These are phyloP conservation scores for Candida sithepensis DNA, from an alignment of 805 yeast genomes.

Conservation along the genomic window DNA sequence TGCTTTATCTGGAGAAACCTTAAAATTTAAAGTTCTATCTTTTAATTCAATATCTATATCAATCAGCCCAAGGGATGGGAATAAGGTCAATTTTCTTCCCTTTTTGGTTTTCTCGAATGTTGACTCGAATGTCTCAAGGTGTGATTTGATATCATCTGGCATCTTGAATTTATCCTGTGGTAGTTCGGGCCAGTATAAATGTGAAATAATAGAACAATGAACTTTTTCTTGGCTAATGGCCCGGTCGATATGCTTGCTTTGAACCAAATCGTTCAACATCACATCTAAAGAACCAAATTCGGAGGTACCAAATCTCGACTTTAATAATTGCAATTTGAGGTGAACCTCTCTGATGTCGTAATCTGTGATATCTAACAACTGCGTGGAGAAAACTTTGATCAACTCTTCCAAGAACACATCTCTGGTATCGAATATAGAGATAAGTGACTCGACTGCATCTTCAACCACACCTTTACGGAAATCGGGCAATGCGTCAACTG, in stretches of 20 bases:
- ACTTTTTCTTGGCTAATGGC: constrained; percentile 32
- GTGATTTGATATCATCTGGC: constrained; percentile 43
- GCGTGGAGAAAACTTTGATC: constrained; percentile 53
- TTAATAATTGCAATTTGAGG: constrained; percentile 48
- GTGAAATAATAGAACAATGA: constrained; percentile 65
- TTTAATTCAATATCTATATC: constrained; percentile 54
- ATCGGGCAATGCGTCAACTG: constrained; percentile 86
- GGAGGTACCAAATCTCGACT: constrained; percentile 60
- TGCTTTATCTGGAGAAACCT: constrained; percentile 70
- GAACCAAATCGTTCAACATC: constrained; percentile 72
- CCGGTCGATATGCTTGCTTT: constrained; percentile 47
- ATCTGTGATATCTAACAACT: constrained; percentile 42
- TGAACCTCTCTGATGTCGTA: constrained; percentile 39
- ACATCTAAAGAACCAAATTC: constrained; percentile 72
- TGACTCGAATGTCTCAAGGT: constrained; percentile 39
- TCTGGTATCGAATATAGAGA: constrained; percentile 69
- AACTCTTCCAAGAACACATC: constrained; percentile 65
- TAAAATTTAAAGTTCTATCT: constrained; percentile 35
- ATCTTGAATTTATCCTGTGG: constrained; percentile 40
- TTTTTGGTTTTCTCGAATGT: constrained; percentile 42
- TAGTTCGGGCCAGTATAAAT: constrained; percentile 77
- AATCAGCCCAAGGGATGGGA: constrained; percentile 61
- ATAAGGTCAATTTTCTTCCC: constrained; percentile 56
- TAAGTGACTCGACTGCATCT: constrained; percentile 68
- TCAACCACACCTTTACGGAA: constrained; percentile 57